Percentiles rank a stretch among this genome's conserved stretches.
Evolutionary conservation across 495 filamentous ascomycete genomes (phyloP).

Genomic region (Rhypophila decipiens): DNA sequence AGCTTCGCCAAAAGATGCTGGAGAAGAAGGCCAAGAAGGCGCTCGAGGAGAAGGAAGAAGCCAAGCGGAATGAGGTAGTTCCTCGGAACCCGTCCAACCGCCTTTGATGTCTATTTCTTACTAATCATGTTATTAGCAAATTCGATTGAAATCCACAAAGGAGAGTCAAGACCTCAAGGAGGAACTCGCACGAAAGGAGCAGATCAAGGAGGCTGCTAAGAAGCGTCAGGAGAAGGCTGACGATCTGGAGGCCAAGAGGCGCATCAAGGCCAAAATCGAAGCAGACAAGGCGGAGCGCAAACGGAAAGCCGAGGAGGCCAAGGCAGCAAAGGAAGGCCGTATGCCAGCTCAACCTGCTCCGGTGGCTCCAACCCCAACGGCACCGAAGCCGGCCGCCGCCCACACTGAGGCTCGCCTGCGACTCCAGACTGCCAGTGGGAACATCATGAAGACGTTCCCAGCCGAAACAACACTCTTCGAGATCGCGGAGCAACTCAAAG

Average conservation of each 20-base stretch:
- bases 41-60: slow-evolving; percentile 70
- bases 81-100: too few relatives aligned
- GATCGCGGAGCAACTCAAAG: slow-evolving; percentile 66
- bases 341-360: slow-evolving; percentile 35
- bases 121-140: slow-evolving; percentile 52
- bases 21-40: slow-evolving; percentile 67
- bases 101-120: too few relatives aligned
- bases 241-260: slow-evolving; percentile 79
- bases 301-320: slow-evolving; percentile 74
- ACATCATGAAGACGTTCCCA: slow-evolving; percentile 73
- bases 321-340: slow-evolving; percentile 72
- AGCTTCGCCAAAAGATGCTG: slow-evolving; percentile 64
- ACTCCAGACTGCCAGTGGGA: slow-evolving; percentile 68
- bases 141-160: slow-evolving; percentile 74
- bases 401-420: slow-evolving; percentile 78
- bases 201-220: slow-evolving; percentile 76
- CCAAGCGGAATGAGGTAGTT: slow-evolving; percentile 80
- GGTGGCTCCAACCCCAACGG: slow-evolving; percentile 26
- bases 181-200: slow-evolving; percentile 78
- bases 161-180: slow-evolving; percentile 76
- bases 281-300: slow-evolving; percentile 83
- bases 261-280: slow-evolving; percentile 85
- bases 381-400: slow-evolving; percentile 28
- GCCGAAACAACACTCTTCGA: slow-evolving; percentile 90
- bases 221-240: slow-evolving; percentile 82